phyloP scores from a whole-genome alignment of 495 filamentous ascomycete genomes.

The Aspergillus panamensis region DNA sequence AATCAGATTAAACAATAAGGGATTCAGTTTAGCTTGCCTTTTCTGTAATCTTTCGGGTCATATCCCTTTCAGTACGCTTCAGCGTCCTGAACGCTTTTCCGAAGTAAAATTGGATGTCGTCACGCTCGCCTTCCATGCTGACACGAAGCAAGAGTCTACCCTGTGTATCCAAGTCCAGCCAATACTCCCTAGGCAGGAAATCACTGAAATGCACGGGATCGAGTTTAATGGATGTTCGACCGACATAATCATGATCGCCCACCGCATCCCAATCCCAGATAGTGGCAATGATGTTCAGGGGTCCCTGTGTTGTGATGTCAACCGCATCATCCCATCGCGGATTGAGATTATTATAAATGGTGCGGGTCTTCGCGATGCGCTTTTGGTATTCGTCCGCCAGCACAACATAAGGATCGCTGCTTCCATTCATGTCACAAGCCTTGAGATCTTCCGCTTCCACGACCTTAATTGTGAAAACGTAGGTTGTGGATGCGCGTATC shows the following conservation, averaged over 20 bases:
- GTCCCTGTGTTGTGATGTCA: constrained; percentile 89
- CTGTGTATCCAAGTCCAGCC: constrained; percentile 96
- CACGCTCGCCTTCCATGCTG: constrained; percentile 97
- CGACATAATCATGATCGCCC: constrained; percentile 96
- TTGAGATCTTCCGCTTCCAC: constrained; percentile 98
- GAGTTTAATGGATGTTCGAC: constrained; percentile 88
- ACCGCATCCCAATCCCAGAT: constrained; percentile 99
- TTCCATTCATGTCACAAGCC: constrained; percentile 90
- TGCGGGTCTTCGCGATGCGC: constrained; percentile 90
- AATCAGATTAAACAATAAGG: constrained; percentile 7
- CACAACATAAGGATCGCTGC: constrained; percentile 96
- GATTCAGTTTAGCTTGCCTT: constrained; percentile 60
- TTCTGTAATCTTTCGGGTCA: constrained; percentile 96
- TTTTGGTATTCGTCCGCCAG: constrained; percentile 97
- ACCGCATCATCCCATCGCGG: constrained; percentile 97
- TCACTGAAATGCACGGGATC: constrained; percentile 95
- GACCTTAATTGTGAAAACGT: constrained; percentile 98
- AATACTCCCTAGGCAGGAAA: constrained; percentile 91
- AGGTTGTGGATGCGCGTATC: constrained; percentile 66
- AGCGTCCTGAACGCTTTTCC: constrained; percentile 93
- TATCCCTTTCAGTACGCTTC: constrained; percentile 93
- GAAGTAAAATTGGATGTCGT: constrained; percentile 99
- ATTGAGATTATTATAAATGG: constrained; percentile 87
- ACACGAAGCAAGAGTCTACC: constrained; percentile 84
- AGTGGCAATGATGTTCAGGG: constrained; percentile 91